Percentiles rank a stretch among this genome's conserved stretches.
These are phyloP conservation scores for Geotrichum cucujoidarum DNA, from an alignment of 1,139 yeast genomes.

Conservation along the genomic window DNA sequence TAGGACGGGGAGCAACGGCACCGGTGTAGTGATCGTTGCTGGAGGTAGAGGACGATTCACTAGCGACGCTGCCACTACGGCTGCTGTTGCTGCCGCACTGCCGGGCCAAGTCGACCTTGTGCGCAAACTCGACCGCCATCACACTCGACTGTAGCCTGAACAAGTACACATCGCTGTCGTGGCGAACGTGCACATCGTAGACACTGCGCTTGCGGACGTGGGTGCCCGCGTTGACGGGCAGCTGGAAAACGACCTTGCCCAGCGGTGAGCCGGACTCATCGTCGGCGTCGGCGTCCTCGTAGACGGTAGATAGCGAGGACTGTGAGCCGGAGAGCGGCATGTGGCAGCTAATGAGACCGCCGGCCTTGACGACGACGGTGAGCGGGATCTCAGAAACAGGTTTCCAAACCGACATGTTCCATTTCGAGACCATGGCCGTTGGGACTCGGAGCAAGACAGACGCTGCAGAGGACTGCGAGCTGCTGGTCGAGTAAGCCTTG, in stretches of 20 bases:
- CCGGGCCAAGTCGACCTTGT: not conserved
- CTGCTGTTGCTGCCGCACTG: not conserved
- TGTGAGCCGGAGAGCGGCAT: conserved; percentile 4
- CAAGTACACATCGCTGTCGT: conserved; percentile 8
- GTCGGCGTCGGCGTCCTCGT: not conserved
- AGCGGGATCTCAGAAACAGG: conserved; percentile 8
- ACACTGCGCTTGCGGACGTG: conserved; percentile 2
- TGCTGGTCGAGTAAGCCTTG: not conserved
- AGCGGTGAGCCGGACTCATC: not conserved
- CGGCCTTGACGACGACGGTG: not conserved
- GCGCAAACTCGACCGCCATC: conserved; percentile 7
- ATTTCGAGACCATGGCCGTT: conserved; percentile 8
- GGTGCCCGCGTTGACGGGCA: conserved; percentile 4
- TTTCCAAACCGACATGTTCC: conserved; percentile 3
- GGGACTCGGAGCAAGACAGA: conserved; percentile 2
- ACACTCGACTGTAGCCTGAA: conserved; percentile 6
- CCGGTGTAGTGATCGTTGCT: too few relatives aligned
- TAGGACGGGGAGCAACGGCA: too few relatives aligned
- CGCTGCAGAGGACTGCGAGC: not conserved
- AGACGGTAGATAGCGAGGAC: conserved; percentile 4
- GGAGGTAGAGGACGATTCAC: not conserved
- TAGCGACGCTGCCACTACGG: not conserved
- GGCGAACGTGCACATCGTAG: conserved; percentile 10
- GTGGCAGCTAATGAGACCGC: conserved; percentile 9
- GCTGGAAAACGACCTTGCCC: not conserved